Conservation (phyloP, 257 asterid species). For the Primulina huaijiensis region DNA sequence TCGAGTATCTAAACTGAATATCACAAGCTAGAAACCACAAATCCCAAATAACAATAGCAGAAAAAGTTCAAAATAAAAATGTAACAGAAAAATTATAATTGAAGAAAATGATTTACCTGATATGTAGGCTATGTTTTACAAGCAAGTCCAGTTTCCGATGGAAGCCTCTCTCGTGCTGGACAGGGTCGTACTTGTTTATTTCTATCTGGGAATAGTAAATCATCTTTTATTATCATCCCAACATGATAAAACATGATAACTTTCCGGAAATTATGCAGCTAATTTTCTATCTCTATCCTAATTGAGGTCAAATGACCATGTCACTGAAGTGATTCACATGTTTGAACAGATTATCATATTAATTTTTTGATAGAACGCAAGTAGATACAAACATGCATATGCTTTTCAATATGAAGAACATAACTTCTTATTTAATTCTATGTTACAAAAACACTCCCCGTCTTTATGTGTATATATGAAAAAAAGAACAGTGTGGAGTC, state of each 20-base stretch:
- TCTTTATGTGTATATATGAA: too few relatives aligned
- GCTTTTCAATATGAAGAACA: background rate
- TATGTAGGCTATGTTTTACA: conserved; percentile 82
- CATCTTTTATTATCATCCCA: conserved; percentile 21
- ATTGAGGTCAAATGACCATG: background rate
- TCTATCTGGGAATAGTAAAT: conserved; percentile 58
- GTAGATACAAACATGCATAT: background rate
- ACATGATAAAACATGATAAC: conserved; percentile 5
- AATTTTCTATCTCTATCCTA: conserved; percentile 10
- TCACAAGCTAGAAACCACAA: conserved; percentile 11
- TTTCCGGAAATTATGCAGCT: conserved; percentile 1
- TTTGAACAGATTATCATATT: conserved; percentile 18
- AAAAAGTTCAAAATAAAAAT: background rate
- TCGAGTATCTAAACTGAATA: conserved; percentile 7
- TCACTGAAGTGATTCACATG: conserved; percentile 8
- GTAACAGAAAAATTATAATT: background rate
- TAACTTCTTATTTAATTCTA: too few relatives aligned
- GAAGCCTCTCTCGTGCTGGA: conserved; percentile 83
- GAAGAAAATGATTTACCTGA: conserved; percentile 55
- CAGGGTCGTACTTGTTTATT: conserved; percentile 66
- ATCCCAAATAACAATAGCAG: background rate
- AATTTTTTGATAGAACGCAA: background rate
- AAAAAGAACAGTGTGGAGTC: too few relatives aligned
- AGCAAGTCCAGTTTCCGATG: conserved; percentile 79
- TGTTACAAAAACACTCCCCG: too few relatives aligned